Percentiles rank a stretch among this genome's conserved stretches.
These are phyloP conservation scores for Clohesyomyces aquaticus DNA, from an alignment of 495 filamentous ascomycete species.

Conservation along the genomic window DNA sequence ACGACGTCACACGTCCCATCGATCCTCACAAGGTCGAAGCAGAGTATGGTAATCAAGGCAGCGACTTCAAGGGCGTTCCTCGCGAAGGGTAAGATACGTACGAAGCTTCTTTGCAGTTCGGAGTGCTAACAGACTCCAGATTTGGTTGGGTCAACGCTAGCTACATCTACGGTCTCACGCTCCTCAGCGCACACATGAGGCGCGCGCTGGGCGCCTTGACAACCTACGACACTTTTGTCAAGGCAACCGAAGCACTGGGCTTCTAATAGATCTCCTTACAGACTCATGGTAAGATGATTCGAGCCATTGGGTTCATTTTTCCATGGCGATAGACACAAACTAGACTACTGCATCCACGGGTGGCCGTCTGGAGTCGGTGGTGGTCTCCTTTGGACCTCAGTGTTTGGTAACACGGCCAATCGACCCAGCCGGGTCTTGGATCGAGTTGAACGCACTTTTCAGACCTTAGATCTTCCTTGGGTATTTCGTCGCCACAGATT, in stretches of 20 bases:
- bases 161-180: conserved; percentile 84
- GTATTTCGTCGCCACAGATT: too few species aligned
- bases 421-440: too few species aligned
- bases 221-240: conserved; percentile 74
- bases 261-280: conserved; percentile 3
- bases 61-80: conserved; percentile 90
- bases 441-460: too few species aligned
- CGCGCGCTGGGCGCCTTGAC: conserved; percentile 84
- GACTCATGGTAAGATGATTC: neutral
- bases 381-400: too few species aligned
- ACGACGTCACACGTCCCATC: conserved; percentile 87
- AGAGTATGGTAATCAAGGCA: conserved; percentile 95
- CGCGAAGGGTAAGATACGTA: conserved; percentile 94
- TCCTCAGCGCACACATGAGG: conserved; percentile 81
- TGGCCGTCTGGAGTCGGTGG: too few species aligned
- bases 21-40: conserved; percentile 92
- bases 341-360: neutral
- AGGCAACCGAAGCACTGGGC: conserved; percentile 50
- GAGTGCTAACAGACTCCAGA: conserved; percentile 56
- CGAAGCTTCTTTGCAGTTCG: too few species aligned
- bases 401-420: too few species aligned
- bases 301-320: neutral
- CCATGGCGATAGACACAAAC: neutral
- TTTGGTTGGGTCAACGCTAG: conserved; percentile 99
- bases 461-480: too few species aligned